A percentile compares a stretch with the other conserved stretches of the same genome.
Evolutionary conservation across 2,329 filamentous ascomycete species (phyloP).

Genomic region (Xylariaceae sp.): DNA sequence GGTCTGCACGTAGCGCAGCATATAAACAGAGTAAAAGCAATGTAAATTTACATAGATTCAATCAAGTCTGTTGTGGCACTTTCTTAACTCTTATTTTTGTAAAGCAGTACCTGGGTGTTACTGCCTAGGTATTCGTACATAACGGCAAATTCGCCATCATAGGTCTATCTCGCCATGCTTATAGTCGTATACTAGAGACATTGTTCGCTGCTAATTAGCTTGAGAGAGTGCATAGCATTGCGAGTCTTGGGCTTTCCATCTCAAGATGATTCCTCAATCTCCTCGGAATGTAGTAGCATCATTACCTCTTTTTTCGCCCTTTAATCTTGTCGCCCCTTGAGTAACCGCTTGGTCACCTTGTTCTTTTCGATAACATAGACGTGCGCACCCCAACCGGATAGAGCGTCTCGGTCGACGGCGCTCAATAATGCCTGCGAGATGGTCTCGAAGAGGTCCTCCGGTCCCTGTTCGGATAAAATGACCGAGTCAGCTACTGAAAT

Average conservation of each 20-base stretch:
- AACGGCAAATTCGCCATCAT: constrained; percentile 26
- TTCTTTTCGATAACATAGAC: constrained; percentile 99
- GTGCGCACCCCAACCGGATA: constrained; percentile 97
- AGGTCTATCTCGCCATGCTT: constrained; percentile 21
- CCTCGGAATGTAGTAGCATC: neutral
- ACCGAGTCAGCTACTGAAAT: constrained; percentile 8
- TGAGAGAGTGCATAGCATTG: constrained; percentile 10
- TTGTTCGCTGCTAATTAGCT: constrained; percentile 1
- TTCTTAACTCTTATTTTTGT: constrained; percentile 6
- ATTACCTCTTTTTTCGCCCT: constrained; percentile 13
- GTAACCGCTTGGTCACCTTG: constrained; percentile 98
- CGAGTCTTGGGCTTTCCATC: neutral
- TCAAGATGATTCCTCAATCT: neutral
- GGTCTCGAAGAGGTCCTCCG: constrained; percentile 97
- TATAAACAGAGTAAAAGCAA: constrained; percentile 20
- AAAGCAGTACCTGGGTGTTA: constrained; percentile 14
- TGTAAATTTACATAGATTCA: constrained; percentile 7
- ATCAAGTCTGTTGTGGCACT: neutral
- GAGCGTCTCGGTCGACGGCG: constrained; percentile 92
- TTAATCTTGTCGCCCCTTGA: constrained; percentile 97
- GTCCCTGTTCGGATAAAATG: constrained; percentile 58
- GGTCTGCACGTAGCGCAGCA: constrained; percentile 7
- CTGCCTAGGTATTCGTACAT: constrained; percentile 33
- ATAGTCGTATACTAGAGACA: constrained; percentile 13
- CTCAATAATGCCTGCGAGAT: constrained; percentile 95